phyloP scores from a whole-genome alignment of 2,329 filamentous ascomycete species.

The Fusarium annulatum region DNA sequence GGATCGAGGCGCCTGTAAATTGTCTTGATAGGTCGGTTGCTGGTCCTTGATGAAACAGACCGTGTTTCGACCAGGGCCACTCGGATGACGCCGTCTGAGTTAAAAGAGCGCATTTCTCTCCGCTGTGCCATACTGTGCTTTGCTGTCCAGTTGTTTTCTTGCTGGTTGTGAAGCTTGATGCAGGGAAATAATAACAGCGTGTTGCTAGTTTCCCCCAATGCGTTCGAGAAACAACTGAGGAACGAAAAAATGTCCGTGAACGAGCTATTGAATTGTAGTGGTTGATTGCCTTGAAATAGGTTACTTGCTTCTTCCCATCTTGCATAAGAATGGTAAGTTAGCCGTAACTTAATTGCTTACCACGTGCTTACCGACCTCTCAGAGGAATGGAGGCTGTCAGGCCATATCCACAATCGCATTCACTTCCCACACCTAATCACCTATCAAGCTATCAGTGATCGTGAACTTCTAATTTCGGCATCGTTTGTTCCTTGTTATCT shows the following conservation, averaged over 20 bases:
- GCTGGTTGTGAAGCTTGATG: constrained; percentile 1
- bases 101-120: constrained; percentile 22
- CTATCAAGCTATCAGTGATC: background rate
- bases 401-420: background rate
- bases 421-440: background rate
- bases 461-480: constrained; percentile 10
- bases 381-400: constrained; percentile 11
- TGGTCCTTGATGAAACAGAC: constrained; percentile 44
- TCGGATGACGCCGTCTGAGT: constrained; percentile 36
- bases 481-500: background rate
- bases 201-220: background rate
- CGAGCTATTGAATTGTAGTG: background rate
- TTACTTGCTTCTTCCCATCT: background rate
- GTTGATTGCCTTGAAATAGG: background rate
- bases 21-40: constrained; percentile 41
- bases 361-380: background rate
- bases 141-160: background rate
- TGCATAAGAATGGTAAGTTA: background rate
- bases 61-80: constrained; percentile 44
- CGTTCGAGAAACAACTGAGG: background rate
- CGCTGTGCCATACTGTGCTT: background rate
- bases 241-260: background rate
- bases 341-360: background rate
- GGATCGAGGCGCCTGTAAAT: constrained; percentile 38
- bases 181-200: background rate